Evolutionary conservation across 306 rosid genomes (phyloP).

Genomic region (Vigna angularis): DNA sequence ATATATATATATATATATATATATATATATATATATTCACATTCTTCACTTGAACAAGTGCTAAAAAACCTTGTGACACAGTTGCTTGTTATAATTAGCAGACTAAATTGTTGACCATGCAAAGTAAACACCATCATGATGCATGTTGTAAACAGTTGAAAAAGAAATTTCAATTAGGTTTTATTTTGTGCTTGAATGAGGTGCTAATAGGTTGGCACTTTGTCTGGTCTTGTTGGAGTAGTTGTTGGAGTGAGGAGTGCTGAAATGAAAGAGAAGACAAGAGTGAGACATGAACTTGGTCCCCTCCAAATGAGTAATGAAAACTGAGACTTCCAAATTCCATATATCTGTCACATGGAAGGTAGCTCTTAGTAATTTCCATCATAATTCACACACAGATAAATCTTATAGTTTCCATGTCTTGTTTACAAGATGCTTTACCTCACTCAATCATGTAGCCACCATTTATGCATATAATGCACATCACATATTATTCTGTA

Average conservation of each 20-base stretch:
- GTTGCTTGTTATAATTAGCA: not conserved
- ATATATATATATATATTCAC: too few relatives aligned
- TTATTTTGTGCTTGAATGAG: not conserved
- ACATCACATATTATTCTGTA: too few relatives aligned
- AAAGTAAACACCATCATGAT: conserved; percentile 14
- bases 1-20: too few relatives aligned
- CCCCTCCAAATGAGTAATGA: conserved; percentile 29
- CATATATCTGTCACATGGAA: not conserved
- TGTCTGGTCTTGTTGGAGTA: conserved; percentile 2
- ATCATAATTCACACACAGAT: not conserved
- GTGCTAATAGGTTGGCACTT: conserved; percentile 11
- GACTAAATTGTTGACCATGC: not conserved
- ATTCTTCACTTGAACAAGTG: not conserved
- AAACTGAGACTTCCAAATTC: conserved; percentile 26
- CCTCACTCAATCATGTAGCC: not conserved
- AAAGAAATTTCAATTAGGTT: not conserved
- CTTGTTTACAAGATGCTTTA: not conserved
- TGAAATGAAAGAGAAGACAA: conserved; percentile 1
- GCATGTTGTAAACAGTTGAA: not conserved
- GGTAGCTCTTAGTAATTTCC: not conserved
- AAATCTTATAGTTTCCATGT: not conserved
- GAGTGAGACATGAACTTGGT: not conserved
- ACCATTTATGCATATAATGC: too few relatives aligned
- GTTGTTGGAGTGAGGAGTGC: not conserved
- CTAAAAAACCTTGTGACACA: not conserved